Conservation (phyloP, 208 protist species). For the Trypanosoma cruzi region DNA sequence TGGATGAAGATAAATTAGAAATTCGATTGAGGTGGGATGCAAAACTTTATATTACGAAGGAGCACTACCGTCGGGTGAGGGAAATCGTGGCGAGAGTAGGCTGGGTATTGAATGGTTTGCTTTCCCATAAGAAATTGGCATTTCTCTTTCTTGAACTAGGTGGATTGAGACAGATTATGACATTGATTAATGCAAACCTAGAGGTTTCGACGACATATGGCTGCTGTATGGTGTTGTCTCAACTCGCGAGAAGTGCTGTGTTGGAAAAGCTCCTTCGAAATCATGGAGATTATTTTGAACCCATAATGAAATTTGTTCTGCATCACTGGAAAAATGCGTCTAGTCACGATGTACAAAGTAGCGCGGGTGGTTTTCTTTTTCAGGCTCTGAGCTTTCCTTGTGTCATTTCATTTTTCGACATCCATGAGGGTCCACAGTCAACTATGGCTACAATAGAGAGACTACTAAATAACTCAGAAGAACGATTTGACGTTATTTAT, state of each 20-base stretch:
- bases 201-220: conserved; percentile 60
- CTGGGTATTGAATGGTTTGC: conserved; percentile 78
- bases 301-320: conserved; percentile 77
- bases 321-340: conserved; percentile 58
- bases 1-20: conserved; percentile 36
- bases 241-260: conserved; percentile 53
- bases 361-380: conserved; percentile 77
- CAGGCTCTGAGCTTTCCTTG: conserved; percentile 82
- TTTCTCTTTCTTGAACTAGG: conserved; percentile 72
- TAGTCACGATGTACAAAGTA: conserved; percentile 66
- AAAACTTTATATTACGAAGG: conserved; percentile 25
- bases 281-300: conserved; percentile 57
- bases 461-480: conserved; percentile 63
- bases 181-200: conserved; percentile 37
- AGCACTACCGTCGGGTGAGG: conserved; percentile 39
- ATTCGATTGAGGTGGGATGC: conserved; percentile 37
- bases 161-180: conserved; percentile 61
- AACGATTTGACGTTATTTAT: conserved; percentile 72
- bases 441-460: conserved; percentile 53
- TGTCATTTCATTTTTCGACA: conserved; percentile 72
- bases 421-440: conserved; percentile 46
- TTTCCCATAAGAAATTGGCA: conserved; percentile 79
- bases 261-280: conserved; percentile 82
- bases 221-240: conserved; percentile 73
- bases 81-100: conserved; percentile 62